Evolutionary conservation across 257 asterid species (phyloP).

Genomic region (Gentiana macrophylla): DNA sequence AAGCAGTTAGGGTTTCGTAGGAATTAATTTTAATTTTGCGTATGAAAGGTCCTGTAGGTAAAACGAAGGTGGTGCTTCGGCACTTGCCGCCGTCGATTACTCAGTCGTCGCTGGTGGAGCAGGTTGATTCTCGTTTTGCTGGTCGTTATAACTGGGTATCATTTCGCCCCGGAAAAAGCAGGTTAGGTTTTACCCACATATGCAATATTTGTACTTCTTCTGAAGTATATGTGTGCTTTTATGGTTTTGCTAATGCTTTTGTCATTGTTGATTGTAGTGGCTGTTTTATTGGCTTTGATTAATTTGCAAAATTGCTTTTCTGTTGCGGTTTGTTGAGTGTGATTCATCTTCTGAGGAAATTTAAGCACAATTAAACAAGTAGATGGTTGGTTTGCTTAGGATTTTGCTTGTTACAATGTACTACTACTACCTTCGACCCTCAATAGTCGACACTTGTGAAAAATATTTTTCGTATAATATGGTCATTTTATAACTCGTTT

Average conservation of each 20-base stretch:
- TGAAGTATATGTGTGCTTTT: background rate
- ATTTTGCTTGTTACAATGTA: too few species aligned
- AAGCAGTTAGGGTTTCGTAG: slow-evolving; percentile 47
- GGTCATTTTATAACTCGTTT: too few species aligned
- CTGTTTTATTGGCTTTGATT: background rate
- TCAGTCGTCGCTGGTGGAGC: slow-evolving; percentile 79
- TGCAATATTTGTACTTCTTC: too few species aligned
- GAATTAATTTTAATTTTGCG: slow-evolving; percentile 16
- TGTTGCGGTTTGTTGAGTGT: too few species aligned
- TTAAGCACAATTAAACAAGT: too few species aligned
- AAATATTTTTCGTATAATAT: too few species aligned
- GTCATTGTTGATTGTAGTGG: background rate
- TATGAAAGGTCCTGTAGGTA: slow-evolving; percentile 95
- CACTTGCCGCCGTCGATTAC: slow-evolving; percentile 98
- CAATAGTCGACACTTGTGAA: too few species aligned
- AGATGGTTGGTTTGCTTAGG: too few species aligned
- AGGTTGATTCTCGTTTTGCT: slow-evolving; percentile 69
- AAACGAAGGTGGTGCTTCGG: slow-evolving; percentile 96
- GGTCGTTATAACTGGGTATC: slow-evolving; percentile 74
- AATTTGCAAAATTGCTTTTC: too few species aligned
- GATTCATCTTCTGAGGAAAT: too few species aligned
- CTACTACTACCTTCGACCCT: too few species aligned
- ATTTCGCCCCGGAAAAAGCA: slow-evolving; percentile 69
- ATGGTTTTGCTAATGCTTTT: background rate
- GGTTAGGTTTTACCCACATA: slow-evolving; percentile 36